Evolutionary conservation across 1,284 basidiomycete genomes (phyloP), one percentile per base, ranked within the genome.

Genomic region (Apiotrichum akiyoshidainum): DNA sequence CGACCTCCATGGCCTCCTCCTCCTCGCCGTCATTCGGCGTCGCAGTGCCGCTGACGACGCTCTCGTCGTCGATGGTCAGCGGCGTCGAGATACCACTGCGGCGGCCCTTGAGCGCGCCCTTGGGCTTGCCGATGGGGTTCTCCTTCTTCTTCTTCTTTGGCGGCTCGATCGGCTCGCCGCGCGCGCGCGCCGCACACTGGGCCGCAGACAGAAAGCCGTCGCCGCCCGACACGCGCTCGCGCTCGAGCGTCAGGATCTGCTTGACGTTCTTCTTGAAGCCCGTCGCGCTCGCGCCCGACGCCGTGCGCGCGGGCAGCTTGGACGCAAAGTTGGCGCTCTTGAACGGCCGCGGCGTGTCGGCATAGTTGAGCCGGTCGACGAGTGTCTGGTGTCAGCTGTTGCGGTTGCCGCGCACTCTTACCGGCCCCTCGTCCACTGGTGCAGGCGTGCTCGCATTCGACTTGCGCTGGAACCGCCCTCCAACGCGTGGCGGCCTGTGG

Each of bases 201-300:
- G 59, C 59, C 2, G 74, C 72, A 0, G 66, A 64, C 19, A 73
- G 49, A 54, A 75, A 75, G 4, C 73, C 72, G 56, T 75, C 71
- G 12, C 72, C 74, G n/a, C 73, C 75, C 7, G 61, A 60, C 5
- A 71, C 56, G 8, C 75, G 58, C 54, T 78, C 76, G 16, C 76
- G 63, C 54, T 79, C 78, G 8, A 77, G 66, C 34, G 61, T 64
- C 6, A 78, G 65, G 44, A 79, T 73, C 65, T 79, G 78, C 64
- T 78, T 79, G 39, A 66, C 67, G 50, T 71, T 75, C 53, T 74
- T 73, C 41, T 70, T 65, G 26, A 72, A 69, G 12, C 59, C 51
- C 0, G 69, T 57, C 16, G 70, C 69, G 10, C 58, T 52, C 14
- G 69, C 61, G 8, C 67, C 64, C 1, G 62, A 61, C 7, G 76